These are phyloP conservation scores for Trametes coccinea DNA, from an alignment of 768 basidiomycete genomes.

Conservation along the genomic window DNA sequence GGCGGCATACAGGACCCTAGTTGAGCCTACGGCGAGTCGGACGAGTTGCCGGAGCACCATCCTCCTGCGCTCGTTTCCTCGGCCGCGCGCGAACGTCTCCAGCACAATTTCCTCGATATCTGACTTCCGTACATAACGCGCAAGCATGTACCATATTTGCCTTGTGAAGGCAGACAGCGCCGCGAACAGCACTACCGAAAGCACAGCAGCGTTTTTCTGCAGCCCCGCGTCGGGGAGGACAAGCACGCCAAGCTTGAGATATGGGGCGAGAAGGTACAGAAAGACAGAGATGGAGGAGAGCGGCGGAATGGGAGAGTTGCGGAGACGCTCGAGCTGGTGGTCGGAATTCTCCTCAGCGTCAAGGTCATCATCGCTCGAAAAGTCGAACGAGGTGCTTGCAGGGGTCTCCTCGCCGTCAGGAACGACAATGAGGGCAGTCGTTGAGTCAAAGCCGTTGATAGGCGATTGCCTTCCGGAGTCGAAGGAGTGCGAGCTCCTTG, in stretches of 20 bases:
- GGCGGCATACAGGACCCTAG: slow-evolving; percentile 54
- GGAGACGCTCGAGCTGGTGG: slow-evolving; percentile 28
- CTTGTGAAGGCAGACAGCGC: slow-evolving; percentile 58
- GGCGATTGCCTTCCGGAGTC: slow-evolving; percentile 27
- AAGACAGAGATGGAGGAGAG: slow-evolving; percentile 60
- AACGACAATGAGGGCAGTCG: slow-evolving; percentile 64
- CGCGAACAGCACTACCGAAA: slow-evolving; percentile 54
- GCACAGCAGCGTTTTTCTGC: slow-evolving; percentile 52
- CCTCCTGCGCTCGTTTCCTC: slow-evolving; percentile 52
- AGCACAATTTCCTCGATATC: slow-evolving; percentile 67
- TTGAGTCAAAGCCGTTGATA: slow-evolving; percentile 36
- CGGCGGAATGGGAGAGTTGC: slow-evolving; percentile 47
- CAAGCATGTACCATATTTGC: slow-evolving; percentile 79
- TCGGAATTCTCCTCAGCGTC: slow-evolving; percentile 40
- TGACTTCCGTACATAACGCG: slow-evolving; percentile 63
- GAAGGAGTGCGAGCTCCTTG: slow-evolving; percentile 28
- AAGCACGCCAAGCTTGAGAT: slow-evolving; percentile 71
- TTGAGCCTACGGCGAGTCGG: slow-evolving; percentile 44
- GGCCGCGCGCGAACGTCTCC: slow-evolving; percentile 56
- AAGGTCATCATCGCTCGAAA: slow-evolving; percentile 45
- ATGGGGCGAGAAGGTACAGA: slow-evolving; percentile 68
- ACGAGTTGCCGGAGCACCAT: slow-evolving; percentile 44
- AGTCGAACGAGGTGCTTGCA: slow-evolving; percentile 29
- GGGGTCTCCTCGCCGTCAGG: slow-evolving; percentile 49
- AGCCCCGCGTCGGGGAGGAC: slow-evolving; percentile 49